Percentiles rank a stretch among this genome's conserved stretches.
These are phyloP conservation scores for Podila verticillata DNA, from an alignment of 192 early-diverging fungal genomes.

Conservation along the genomic window DNA sequence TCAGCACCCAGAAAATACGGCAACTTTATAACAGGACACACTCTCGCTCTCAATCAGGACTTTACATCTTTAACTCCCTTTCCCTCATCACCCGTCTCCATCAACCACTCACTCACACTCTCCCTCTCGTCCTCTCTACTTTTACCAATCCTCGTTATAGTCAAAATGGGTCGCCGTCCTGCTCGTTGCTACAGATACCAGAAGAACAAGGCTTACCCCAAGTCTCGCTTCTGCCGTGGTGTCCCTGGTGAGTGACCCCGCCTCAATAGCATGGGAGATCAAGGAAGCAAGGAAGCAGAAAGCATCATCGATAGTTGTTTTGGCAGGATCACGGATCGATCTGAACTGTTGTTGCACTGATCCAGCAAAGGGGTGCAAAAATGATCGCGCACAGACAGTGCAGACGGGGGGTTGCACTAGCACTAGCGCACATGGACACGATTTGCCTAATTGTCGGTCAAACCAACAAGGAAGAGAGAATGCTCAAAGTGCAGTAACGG, in stretches of 20 bases:
- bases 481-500: no score
- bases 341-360: no score
- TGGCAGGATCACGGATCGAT: no score
- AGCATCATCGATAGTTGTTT: no score
- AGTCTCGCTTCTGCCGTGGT: conserved; percentile 98
- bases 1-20: not conserved
- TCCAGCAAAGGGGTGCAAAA: no score
- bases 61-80: not conserved
- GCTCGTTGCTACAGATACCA: conserved; percentile 99
- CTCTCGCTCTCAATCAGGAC: not conserved
- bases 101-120: not conserved
- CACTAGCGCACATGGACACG: no score
- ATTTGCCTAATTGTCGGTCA: no score
- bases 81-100: not conserved
- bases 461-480: no score
- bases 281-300: no score
- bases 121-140: not conserved
- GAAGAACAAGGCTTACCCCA: conserved; percentile 99
- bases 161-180: conserved; percentile 96
- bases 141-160: not conserved
- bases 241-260: conserved; percentile 73
- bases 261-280: not conserved
- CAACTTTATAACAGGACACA: not conserved
- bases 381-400: no score
- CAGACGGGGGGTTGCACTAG: no score